Base-by-base conservation (phyloP, 2,329 filamentous ascomycete genomes). In the Neonectria faginata region DNA sequence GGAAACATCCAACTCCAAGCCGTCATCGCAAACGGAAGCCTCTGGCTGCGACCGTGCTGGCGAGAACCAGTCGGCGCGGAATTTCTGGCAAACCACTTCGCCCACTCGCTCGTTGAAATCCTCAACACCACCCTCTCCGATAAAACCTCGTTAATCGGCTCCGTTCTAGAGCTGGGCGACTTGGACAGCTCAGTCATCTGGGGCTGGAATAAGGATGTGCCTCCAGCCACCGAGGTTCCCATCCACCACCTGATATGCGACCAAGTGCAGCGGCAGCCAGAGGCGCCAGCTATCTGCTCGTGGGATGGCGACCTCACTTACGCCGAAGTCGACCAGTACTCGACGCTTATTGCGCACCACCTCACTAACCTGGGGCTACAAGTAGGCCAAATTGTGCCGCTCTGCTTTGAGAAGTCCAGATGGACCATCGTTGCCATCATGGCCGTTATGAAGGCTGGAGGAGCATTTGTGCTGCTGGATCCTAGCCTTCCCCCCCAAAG, bases 281-380 rank as follows among this genome's bases (percentile, higher is more conserved):
- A 70, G 25, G 69, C 73, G 2, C 70, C 69, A 2, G 76, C 76
- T 1, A 68, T 78, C 18, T 70, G 68, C 51, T 72, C 76, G 1
- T 78, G 76, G 76, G 76, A 78, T 7, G 76, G 74, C 11, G 63
- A 75, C 12, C 64, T 77, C 3, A 76, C 74, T 1, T 78, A 77
- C 44, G 56, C 57, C 2, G 67, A 78, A 11, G 57, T 78, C 0
- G 67, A 73, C 2, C 53, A 36, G 3, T 54, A 65, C 2, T 73
- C 73, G 1, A 77, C 77, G n/a, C 51, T 59, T 0, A 63, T 75
- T 5, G 69, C 75, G 1, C 45, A 63, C 16, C 64, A 75, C 42
- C 66, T 76, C 1, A 36, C 65, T 11, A 53, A 50, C 4, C 54
- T 72, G 0, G 75, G 75, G 1, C 63, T 78, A 16, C 66, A 66